Evolutionary conservation across 192 early-diverging fungal genomes (phyloP).

Genomic region (Glomus cerebriforme): DNA sequence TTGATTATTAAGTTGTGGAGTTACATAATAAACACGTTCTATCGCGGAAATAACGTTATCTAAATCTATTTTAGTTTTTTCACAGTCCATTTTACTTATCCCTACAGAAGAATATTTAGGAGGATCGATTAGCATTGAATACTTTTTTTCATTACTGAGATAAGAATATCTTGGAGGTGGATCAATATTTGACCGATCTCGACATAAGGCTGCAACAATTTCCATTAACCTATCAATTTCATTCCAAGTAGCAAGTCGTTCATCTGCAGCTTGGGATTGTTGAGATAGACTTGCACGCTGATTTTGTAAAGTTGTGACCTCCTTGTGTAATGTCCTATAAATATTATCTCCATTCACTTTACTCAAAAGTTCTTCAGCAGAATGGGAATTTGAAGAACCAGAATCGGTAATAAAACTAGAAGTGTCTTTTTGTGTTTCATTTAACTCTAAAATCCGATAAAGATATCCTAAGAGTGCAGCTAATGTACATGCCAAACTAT

Average conservation of each 20-base stretch:
- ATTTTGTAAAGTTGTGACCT: constrained; percentile 35
- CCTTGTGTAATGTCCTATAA: constrained; percentile 29
- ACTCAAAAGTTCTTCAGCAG: constrained; percentile 10
- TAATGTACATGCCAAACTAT: constrained; percentile 56
- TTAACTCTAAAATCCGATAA: constrained; percentile 50
- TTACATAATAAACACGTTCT: constrained; percentile 51
- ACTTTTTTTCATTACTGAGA: background rate
- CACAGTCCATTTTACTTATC: constrained; percentile 33
- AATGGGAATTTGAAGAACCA: background rate
- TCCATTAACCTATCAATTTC: constrained; percentile 45
- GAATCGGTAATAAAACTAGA: background rate
- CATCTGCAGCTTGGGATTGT: constrained; percentile 3
- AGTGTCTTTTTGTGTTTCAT: background rate
- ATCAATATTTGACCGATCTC: constrained; percentile 24
- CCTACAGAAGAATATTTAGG: constrained; percentile 22
- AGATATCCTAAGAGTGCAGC: constrained; percentile 53
- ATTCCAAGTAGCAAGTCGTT: constrained; percentile 40
- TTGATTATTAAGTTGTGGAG: constrained; percentile 58
- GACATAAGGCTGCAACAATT: constrained; percentile 29
- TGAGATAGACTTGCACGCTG: constrained; percentile 4
- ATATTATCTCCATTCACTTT: constrained; percentile 17
- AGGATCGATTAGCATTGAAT: background rate
- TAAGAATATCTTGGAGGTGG: constrained; percentile 34
- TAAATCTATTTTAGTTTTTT: constrained; percentile 53
- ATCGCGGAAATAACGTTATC: constrained; percentile 56